Conservation (phyloP, 768 basidiomycete species). For the Leccinum uliginosum region DNA sequence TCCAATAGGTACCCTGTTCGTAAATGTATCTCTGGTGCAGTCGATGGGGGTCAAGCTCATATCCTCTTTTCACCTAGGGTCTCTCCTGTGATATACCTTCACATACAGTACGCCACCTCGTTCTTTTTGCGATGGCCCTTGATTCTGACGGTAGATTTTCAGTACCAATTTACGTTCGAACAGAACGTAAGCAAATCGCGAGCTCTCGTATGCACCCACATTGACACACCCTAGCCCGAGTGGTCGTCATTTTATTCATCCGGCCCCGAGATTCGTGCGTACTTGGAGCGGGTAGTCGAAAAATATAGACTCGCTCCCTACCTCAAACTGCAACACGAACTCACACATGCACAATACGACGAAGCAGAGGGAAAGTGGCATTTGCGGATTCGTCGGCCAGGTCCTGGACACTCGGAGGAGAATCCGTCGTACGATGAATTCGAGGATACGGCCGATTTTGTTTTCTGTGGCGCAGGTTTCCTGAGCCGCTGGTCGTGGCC, state of each 20-base stretch:
- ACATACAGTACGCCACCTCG: conserved; percentile 39
- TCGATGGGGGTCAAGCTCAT: neutral
- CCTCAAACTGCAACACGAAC: conserved; percentile 53
- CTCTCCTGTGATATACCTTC: conserved; percentile 59
- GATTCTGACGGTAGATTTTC: neutral
- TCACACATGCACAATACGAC: conserved; percentile 48
- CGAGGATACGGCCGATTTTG: neutral
- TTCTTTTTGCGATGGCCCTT: neutral
- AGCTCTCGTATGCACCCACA: neutral
- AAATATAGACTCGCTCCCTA: conserved; percentile 51
- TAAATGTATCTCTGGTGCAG: conserved; percentile 12
- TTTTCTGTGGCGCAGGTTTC: neutral
- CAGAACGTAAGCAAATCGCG: conserved; percentile 35
- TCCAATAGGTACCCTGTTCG: conserved; percentile 48
- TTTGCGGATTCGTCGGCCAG: conserved; percentile 40
- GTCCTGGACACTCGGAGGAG: conserved; percentile 7
- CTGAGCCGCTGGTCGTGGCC: neutral
- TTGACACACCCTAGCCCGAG: neutral
- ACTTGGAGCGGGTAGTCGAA: conserved; percentile 50
- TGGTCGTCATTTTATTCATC: conserved; percentile 62
- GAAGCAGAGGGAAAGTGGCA: conserved; percentile 53
- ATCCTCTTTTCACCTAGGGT: conserved; percentile 32
- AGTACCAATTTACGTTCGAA: conserved; percentile 61
- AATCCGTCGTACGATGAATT: conserved; percentile 23
- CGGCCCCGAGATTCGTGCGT: conserved; percentile 53